Evolutionary conservation across 2,329 filamentous ascomycete genomes (phyloP), one percentile per base, ranked within the genome.

Genomic region (Aspergillus neotritici): DNA sequence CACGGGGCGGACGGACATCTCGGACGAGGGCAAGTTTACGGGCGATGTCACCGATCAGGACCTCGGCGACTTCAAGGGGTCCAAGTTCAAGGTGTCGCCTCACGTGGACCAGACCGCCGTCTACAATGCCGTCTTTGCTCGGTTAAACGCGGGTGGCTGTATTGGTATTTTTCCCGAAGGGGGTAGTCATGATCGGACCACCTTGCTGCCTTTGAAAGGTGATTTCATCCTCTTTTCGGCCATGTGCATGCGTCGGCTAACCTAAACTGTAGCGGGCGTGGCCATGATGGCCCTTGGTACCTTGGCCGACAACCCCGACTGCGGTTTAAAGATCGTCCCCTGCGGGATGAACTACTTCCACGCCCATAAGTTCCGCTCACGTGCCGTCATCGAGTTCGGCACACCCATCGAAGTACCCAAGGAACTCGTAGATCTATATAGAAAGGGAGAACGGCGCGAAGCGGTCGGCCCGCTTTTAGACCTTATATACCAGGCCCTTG

Each of bases 271-370:
- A 80, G 91, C 93, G 57, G 91, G 91, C 65, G 88, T 98, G 47
- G 93, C 93, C 46, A 93, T 98, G 61, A 98, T 98, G 91, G 93
- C 91, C 10, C 78, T 98, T 30, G 91, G 91, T 31, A 85, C 93
- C 1, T 74, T 97, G 40, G 88, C 87, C 4, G 83, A 88, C 44
- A 82, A 90, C 49, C 90, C 90, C 3, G 77, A 91, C 51, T 95
- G 87, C 61, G 88, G 87, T 25, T 74, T 98, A 49, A 94, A 90
- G 67, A 96, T 98, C 56, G 87, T 98, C 16, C 93, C 93, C 3
- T 90, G 93, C 40, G 91, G 91, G 57, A 96, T 98, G 91, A 98
- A 98, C 68, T 98, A 98, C 69, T 98, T 98, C 70, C 91, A 97
- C 67, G 87, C 91, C 0, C 91, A 98, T 76, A 98, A 97, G 66